Evolutionary conservation across 2,329 filamentous ascomycete species (phyloP), one percentile per base, ranked within the genome.

Genomic region (Lasiodiplodia theobromae): DNA sequence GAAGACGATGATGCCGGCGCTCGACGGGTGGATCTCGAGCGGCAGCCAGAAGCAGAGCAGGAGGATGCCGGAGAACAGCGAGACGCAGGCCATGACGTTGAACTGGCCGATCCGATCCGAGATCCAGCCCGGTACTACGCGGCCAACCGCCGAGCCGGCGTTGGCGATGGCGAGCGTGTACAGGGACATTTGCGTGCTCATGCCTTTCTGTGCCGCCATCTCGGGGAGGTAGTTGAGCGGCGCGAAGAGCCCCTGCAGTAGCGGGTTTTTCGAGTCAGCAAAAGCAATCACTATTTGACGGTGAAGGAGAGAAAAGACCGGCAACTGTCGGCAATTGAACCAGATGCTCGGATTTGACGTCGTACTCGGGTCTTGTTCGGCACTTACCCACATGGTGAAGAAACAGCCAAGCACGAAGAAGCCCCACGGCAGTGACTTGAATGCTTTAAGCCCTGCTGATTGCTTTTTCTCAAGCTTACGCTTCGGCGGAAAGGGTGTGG

Each of bases 131-230:
- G 83, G 82, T 3, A 82, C 66, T 10, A 82, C 73, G 2, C 81
- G 77, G 14, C 81, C 81, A 8, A 82, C 71, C 53, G 79, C 77
- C 2, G 79, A 81, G 1, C 78, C 78, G 6, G 76, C 81, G 52
- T 82, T 83, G 40, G 81, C 70, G 31, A 81, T 78, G 1, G 79
- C 72, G n/a, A 82, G 76, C 25, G 82, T 73, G 65, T 78, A 77
- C 60, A 72, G 73, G 11, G 88, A 86, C 1, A 92, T 77, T 0
- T 85, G 81, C 3, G 81, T 73, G 69, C 80, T 78, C 1, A 86
- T 83, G 70, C 91, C 86, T 0, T 81, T 78, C 0, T 81, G 75
- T 37, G 40, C 63, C 3, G 88, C 89, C 73, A 89, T 92, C 0
- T 86, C 82, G 12, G 88, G 86, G 31, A 83, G 73, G 74, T 83